Base-by-base conservation (phyloP, 768 basidiomycete genomes). In the Leccinum subgranulosum region DNA sequence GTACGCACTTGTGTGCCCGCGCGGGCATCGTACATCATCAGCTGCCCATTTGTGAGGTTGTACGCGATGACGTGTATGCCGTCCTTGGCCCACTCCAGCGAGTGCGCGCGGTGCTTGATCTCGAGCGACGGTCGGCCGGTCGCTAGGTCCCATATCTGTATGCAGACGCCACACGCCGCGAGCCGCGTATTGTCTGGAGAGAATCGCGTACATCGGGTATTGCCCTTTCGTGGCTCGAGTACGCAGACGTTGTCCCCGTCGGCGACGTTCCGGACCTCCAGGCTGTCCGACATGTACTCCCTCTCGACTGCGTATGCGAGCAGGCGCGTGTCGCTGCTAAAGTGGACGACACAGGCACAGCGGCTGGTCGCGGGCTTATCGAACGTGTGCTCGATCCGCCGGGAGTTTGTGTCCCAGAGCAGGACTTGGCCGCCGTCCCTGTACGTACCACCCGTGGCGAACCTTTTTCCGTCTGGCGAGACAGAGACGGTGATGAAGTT, bases 21-120 rank as follows among this genome's bases (percentile, higher is more conserved):
- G 17, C 49, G 50, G 7, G 63, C 48, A 45, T 66, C 66, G 19
- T 65, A 68, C 66, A 66, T 54, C 63, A 58, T 66, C 43, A 68
- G 53, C 27, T 65, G 66, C 12, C 66, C 66, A 14, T 51, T 68
- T n/a, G 65, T 53, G 45, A 68, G 60, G 53, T 68, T 66, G 51
- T 59, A 55, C 31, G 65, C 65, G 47, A 66, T 28, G 49, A 66
- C 60, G 31, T 65, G 57, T 0, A 1, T 1, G 2, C 65, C 66
- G 46, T 66, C 65, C 51, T 59, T 67, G 54, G 63, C 61, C 65
- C 65, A 66, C n/a, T 66, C 65, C 8, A 66, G 14, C 49, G 65
- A 67, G 27, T 66, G 65, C 5, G 65, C 66, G 0, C 65, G 66
- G 8, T 66, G 66, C 47, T 66, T 68, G 63, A 66, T 65, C 60